Evolutionary conservation across 805 yeast species (phyloP).

Genomic region (Lipomyces chichibuensis): DNA sequence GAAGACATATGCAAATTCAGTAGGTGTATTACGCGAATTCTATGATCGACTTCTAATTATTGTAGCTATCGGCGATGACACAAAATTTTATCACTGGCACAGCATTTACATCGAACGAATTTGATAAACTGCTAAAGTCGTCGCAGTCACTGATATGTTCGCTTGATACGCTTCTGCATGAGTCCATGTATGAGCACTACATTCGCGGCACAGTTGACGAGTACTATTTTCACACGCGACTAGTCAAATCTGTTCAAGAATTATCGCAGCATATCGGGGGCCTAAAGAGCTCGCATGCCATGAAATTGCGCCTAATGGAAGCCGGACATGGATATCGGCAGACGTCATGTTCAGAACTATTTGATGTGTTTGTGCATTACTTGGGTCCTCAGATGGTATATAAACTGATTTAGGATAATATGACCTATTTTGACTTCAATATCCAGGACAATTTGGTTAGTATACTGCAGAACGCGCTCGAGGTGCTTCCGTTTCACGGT

Average conservation of each 20-base stretch:
- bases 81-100: constrained; percentile 26
- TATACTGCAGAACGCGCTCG: neutral
- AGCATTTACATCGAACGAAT: constrained; percentile 26
- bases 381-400: constrained; percentile 61
- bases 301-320: constrained; percentile 38
- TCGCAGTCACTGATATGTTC: constrained; percentile 16
- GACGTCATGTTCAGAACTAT: constrained; percentile 49
- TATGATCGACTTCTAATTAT: neutral
- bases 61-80: constrained; percentile 19
- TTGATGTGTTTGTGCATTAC: constrained; percentile 65
- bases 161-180: constrained; percentile 54
- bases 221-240: constrained; percentile 49
- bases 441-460: no score
- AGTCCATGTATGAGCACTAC: constrained; percentile 63
- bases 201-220: constrained; percentile 60
- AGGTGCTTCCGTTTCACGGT: neutral
- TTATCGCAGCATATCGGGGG: constrained; percentile 66
- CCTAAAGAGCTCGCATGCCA: constrained; percentile 65
- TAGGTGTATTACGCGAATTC: constrained; percentile 27
- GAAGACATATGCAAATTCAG: constrained; percentile 55
- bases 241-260: constrained; percentile 56
- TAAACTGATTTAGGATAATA: neutral
- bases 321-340: constrained; percentile 17
- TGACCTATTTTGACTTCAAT: neutral
- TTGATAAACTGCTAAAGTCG: constrained; percentile 21